Evolutionary conservation across 2,329 filamentous ascomycete species (phyloP), one percentile per base, ranked within the genome.

Genomic region (Colletotrichum graminicola): DNA sequence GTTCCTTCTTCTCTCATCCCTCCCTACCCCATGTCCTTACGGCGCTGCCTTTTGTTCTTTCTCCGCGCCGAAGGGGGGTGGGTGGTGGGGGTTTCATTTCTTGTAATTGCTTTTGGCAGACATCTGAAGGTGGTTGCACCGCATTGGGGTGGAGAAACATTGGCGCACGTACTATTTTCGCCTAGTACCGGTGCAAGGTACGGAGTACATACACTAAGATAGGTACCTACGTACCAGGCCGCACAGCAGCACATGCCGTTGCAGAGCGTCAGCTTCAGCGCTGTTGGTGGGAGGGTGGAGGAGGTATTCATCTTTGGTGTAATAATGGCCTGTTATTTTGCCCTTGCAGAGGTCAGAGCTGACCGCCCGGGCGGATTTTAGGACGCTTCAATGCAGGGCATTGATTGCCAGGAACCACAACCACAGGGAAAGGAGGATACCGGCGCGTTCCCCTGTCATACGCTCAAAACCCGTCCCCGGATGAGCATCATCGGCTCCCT

Each of bases 391-490:
- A 41, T 47, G 54, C 41, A 14, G 51, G 41, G 41, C 51, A 68
- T 71, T 71, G 34, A 16, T 5, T 51, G 64, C 45, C 57, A 43
- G 54, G 39, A 47, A 23, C 45, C 26, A 57, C 47, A 47, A 23
- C 45, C 26, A 57, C 47, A 63, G 64, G 72, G 69, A 70, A 10
- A 21, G 5, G 18, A 18, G 6, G 57, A 34, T 21, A 41, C 41
- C 70, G 70, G 72, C 70, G 62, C 49, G 66, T 73, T 70, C 66
- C 72, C 62, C 63, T 62, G 55, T 66, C 56, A 43, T 56, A 67
- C 62, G 54, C 72, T 23, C 72, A 62, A 69, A 73, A 66, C 61
- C 12, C 39, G 59, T 56, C 65, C 63, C 69, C 60, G 29, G 68
- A 69, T 49, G 45, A 52, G 41, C 51, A 69, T 52, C 52, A 61